Percentiles rank a stretch among this genome's conserved stretches.
phyloP scores from a whole-genome alignment of 495 filamentous ascomycete genomes.

The Daldinia bambusicola region DNA sequence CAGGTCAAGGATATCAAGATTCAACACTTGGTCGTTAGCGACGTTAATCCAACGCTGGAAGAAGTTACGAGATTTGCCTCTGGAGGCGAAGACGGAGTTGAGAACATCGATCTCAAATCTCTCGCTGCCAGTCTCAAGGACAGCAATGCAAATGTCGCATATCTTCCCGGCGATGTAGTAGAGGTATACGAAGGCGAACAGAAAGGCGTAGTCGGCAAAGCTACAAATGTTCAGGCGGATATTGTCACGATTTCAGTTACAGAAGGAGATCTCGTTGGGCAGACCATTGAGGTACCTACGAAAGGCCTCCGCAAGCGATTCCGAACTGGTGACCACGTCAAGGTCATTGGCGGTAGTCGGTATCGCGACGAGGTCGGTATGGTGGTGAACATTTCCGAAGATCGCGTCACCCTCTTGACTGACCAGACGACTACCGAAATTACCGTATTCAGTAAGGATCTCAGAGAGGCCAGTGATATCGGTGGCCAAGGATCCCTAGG shows the following conservation, averaged over 20 bases:
- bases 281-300: slow-evolving; percentile 89
- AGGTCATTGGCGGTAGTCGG: slow-evolving; percentile 94
- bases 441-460: slow-evolving; percentile 97
- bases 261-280: slow-evolving; percentile 82
- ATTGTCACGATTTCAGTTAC: slow-evolving; percentile 92
- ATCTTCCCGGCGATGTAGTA: slow-evolving; percentile 90
- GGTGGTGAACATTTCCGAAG: slow-evolving; percentile 91
- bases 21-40: slow-evolving; percentile 79
- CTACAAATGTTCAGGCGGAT: slow-evolving; percentile 85
- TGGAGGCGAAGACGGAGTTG: slow-evolving; percentile 86
- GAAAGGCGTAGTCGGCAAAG: slow-evolving; percentile 85
- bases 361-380: slow-evolving; percentile 95
- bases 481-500: slow-evolving; percentile 81
- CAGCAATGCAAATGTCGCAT: slow-evolving; percentile 77
- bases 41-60: slow-evolving; percentile 92
- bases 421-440: slow-evolving; percentile 93
- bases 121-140: slow-evolving; percentile 87
- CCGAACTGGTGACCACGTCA: slow-evolving; percentile 94
- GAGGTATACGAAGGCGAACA: slow-evolving; percentile 98
- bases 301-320: slow-evolving; percentile 95
- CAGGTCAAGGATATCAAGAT: slow-evolving; percentile 94
- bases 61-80: slow-evolving; percentile 95
- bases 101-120: slow-evolving; percentile 91
- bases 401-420: slow-evolving; percentile 88
- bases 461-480: slow-evolving; percentile 90